Evolutionary conservation across 306 rosid species (phyloP).

Genomic region (Citrullus amarus): DNA sequence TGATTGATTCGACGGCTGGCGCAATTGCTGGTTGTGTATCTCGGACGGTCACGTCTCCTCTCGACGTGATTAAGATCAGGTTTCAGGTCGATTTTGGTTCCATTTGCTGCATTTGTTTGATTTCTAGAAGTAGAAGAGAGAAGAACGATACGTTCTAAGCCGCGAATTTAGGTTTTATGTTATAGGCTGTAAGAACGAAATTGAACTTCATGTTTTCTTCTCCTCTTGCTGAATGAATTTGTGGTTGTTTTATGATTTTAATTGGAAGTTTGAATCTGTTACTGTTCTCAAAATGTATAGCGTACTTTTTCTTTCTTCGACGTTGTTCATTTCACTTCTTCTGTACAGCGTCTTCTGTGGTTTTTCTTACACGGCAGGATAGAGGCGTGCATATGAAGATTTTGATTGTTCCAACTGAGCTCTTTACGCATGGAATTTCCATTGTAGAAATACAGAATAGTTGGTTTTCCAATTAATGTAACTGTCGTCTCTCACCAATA

Average conservation of each 20-base stretch:
- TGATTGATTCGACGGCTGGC: constrained; percentile 62
- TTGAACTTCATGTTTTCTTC: background rate
- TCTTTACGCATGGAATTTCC: background rate
- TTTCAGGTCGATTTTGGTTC: constrained; percentile 47
- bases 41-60: constrained; percentile 82
- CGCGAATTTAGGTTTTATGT: background rate
- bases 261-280: background rate
- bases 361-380: background rate
- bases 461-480: background rate
- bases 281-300: background rate
- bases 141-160: background rate
- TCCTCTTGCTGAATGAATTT: background rate
- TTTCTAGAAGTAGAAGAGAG: background rate
- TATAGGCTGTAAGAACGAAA: background rate
- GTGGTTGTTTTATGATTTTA: background rate
- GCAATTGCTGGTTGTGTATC: constrained; percentile 81
- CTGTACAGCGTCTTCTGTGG: background rate
- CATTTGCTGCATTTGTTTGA: constrained; percentile 1
- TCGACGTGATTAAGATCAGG: constrained; percentile 92
- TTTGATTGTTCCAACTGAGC: background rate
- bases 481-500: background rate
- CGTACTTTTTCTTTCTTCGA: background rate
- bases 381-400: background rate
- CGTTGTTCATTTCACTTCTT: background rate
- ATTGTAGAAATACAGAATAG: background rate